phyloP scores from a whole-genome alignment of 306 rosid genomes.

The Sicyos baderoa region DNA sequence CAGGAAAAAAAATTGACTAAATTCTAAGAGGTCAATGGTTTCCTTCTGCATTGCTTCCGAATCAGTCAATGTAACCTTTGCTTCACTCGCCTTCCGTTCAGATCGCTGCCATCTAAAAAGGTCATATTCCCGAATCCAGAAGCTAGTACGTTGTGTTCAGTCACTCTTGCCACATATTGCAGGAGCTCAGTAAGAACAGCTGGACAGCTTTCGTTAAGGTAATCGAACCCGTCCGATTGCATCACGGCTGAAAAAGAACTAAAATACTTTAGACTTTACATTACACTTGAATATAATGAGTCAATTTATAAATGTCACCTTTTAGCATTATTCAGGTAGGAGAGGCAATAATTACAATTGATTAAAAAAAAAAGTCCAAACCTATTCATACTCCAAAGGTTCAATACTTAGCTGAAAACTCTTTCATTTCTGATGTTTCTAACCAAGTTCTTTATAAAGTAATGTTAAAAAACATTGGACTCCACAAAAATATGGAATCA shows the following conservation, averaged over 20 bases:
- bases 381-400: not conserved
- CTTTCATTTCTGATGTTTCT: not conserved
- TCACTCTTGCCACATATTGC: slow-evolving; percentile 41
- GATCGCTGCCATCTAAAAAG: slow-evolving; percentile 53
- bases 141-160: slow-evolving; percentile 35
- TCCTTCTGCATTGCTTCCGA: slow-evolving; percentile 12
- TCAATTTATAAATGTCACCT: not conserved
- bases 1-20: slow-evolving; percentile 1
- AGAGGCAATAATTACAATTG: not conserved
- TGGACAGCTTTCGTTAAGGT: slow-evolving; percentile 75
- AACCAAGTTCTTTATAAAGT: not conserved
- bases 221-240: slow-evolving; percentile 74
- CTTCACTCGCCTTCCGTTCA: slow-evolving; percentile 72
- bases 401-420: not conserved
- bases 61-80: slow-evolving; percentile 51
- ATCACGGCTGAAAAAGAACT: slow-evolving; percentile 62
- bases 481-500: not conserved
- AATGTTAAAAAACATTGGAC: not conserved
- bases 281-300: not conserved
- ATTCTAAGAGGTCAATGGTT: slow-evolving; percentile 4
- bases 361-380: no score
- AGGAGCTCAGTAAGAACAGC: slow-evolving; percentile 52
- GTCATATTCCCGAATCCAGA: slow-evolving; percentile 28
- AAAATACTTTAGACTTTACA: slow-evolving; percentile 13
- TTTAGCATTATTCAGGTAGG: not conserved